Evolutionary conservation across 2,329 filamentous ascomycete species (phyloP).

Genomic region (Celoporthe dispersa): DNA sequence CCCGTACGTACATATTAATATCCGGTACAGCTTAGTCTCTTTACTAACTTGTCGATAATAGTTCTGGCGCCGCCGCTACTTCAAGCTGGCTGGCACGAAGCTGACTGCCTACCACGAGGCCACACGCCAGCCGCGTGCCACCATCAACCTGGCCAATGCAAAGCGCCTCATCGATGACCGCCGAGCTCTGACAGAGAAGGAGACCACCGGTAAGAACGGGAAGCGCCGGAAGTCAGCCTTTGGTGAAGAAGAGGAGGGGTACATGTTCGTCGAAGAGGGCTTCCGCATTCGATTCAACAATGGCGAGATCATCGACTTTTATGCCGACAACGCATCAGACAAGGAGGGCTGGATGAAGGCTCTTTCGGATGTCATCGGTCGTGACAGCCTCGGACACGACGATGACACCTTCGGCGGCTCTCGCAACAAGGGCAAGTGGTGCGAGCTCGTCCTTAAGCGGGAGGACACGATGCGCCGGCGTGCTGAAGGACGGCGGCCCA

Average conservation of each 20-base stretch:
- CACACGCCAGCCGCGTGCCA: conserved; percentile 91
- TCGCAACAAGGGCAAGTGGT: conserved; percentile 64
- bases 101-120: conserved; percentile 96
- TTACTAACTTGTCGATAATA: conserved; percentile 51
- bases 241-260: conserved; percentile 96
- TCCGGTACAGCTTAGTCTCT: not conserved
- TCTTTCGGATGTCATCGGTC: conserved; percentile 71
- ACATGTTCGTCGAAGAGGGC: conserved; percentile 99
- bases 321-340: conserved; percentile 83
- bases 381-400: conserved; percentile 52
- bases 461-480: conserved; percentile 63
- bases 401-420: conserved; percentile 50
- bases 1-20: conserved; percentile 67
- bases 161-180: conserved; percentile 93
- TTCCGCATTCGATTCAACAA: conserved; percentile 99
- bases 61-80: conserved; percentile 98
- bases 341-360: conserved; percentile 97
- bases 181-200: conserved; percentile 79
- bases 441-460: conserved; percentile 67
- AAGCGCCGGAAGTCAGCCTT: conserved; percentile 91
- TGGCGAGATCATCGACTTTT: conserved; percentile 97
- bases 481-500: conserved; percentile 53
- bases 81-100: conserved; percentile 89
- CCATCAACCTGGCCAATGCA: conserved; percentile 94
- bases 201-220: conserved; percentile 75